Conservation (phyloP, 75 land plant species). For the Cryptomeria japonica region DNA sequence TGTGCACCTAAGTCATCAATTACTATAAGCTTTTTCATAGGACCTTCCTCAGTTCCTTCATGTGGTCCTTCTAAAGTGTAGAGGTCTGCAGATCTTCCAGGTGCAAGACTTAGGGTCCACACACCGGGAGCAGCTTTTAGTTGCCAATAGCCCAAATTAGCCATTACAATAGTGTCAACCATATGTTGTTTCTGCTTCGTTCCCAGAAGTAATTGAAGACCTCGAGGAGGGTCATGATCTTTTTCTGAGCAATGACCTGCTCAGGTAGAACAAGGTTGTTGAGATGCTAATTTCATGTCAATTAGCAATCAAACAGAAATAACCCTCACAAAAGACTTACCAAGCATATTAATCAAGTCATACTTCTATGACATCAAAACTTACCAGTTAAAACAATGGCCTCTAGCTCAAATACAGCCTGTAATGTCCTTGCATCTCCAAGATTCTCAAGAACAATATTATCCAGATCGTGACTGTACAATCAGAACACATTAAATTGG, state of each 20-base stretch:
- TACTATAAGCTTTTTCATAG: conserved; percentile 59
- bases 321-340: neutral
- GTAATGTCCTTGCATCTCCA: conserved; percentile 73
- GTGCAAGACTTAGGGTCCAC: conserved; percentile 88
- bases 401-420: conserved; percentile 97
- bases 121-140: conserved; percentile 96
- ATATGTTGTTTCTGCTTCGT: conserved; percentile 77
- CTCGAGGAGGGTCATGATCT: conserved; percentile 86
- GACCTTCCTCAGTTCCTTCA: conserved; percentile 34
- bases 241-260: conserved; percentile 93
- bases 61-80: conserved; percentile 60
- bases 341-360: neutral
- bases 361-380: neutral
- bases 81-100: conserved; percentile 86
- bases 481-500: neutral
- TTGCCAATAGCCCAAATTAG: conserved; percentile 98
- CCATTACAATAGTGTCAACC: conserved; percentile 99
- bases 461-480: conserved; percentile 87
- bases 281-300: neutral
- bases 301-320: conserved; percentile 2
- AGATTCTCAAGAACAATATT: conserved; percentile 96
- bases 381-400: conserved; percentile 93
- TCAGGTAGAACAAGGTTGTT: neutral
- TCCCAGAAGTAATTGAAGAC: conserved; percentile 94
- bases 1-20: conserved; percentile 80